These are phyloP conservation scores for Purshia tridentata DNA, from an alignment of 306 rosid species.

Conservation along the genomic window DNA sequence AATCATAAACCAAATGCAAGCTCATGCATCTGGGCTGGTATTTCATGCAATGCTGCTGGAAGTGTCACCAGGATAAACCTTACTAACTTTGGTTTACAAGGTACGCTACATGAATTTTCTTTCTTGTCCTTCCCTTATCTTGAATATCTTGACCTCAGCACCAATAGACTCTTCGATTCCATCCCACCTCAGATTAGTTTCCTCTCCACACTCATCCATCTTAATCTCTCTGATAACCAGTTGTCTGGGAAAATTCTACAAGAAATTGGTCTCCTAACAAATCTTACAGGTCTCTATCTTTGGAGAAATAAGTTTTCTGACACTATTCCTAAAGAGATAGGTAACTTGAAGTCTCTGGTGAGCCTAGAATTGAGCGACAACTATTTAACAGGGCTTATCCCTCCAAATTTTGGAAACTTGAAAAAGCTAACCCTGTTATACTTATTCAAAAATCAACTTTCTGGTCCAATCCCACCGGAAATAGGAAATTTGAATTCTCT, in stretches of 20 bases:
- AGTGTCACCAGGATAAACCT: background rate
- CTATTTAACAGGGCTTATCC: background rate
- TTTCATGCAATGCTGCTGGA: constrained; percentile 14
- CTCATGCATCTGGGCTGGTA: constrained; percentile 10
- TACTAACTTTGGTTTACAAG: too few species aligned
- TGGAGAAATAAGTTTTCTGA: background rate
- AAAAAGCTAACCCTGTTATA: too few species aligned
- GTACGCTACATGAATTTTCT: too few species aligned
- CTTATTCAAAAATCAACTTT: background rate
- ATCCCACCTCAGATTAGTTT: too few species aligned
- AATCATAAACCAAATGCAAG: too few species aligned
- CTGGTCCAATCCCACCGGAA: background rate
- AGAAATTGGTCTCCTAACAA: background rate
- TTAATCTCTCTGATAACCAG: background rate
- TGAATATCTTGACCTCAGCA: too few species aligned
- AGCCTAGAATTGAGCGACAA: background rate
- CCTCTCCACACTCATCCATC: background rate
- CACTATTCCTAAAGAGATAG: background rate
- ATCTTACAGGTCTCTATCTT: background rate
- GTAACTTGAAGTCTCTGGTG: background rate
- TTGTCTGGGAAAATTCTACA: background rate
- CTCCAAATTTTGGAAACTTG: too few species aligned
- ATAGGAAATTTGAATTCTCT: background rate
- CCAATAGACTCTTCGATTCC: too few species aligned
- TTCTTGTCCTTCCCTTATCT: too few species aligned